phyloP scores from a whole-genome alignment of 495 filamentous ascomycete genomes.

The Bathelium albidoporum region DNA sequence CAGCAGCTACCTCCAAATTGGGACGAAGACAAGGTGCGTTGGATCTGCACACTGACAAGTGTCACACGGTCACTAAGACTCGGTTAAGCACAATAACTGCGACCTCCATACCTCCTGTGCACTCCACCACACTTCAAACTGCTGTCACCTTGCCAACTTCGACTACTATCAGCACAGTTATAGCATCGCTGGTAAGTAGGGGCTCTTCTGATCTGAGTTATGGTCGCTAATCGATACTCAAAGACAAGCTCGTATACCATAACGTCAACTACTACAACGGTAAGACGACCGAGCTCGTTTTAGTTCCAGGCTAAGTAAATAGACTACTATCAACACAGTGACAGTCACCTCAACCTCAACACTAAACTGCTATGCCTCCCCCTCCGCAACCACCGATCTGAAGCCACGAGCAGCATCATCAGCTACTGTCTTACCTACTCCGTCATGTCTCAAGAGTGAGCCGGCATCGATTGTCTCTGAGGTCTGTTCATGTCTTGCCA shows the following conservation, averaged over 20 bases:
- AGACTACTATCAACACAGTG: neutral
- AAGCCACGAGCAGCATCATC: neutral
- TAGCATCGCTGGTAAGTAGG: neutral
- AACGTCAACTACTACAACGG: neutral
- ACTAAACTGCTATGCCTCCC: neutral
- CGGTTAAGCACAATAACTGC: neutral
- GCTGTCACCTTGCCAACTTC: neutral
- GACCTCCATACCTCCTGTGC: neutral
- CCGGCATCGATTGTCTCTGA: neutral
- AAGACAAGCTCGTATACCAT: neutral
- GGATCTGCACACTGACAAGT: neutral
- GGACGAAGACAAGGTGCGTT: neutral
- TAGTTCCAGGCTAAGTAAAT: neutral
- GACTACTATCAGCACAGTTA: neutral
- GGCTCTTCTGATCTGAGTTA: neutral
- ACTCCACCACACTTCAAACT: neutral
- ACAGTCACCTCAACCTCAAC: neutral
- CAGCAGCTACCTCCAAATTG: neutral
- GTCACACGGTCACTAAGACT: neutral
- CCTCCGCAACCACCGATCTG: neutral
- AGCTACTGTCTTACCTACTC: neutral
- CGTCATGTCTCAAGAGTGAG: neutral
- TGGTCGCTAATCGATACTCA: neutral
- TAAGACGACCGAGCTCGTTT: neutral
- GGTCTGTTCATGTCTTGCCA: neutral